Percentiles rank a stretch among this genome's conserved stretches.
phyloP scores from a whole-genome alignment of 1,284 basidiomycete genomes.

The Rhodotorula sp. region DNA sequence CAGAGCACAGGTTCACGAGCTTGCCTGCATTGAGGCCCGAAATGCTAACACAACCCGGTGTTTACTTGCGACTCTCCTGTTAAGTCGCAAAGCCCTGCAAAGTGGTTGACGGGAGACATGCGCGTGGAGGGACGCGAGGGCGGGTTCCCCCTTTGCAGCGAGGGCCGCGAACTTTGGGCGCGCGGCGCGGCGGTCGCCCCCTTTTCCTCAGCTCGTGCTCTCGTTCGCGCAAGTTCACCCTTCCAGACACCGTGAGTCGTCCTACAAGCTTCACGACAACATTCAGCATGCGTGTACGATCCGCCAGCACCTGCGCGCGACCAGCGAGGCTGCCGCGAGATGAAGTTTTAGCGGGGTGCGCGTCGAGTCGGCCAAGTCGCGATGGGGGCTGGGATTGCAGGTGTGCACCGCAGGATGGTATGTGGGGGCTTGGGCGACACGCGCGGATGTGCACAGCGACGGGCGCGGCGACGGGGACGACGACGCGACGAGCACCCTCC shows the following conservation, averaged over 20 bases:
- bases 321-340: background rate
- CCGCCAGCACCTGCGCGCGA: background rate
- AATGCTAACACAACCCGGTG: too few species aligned
- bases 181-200: background rate
- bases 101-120: too few species aligned
- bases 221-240: background rate
- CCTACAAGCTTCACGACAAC: background rate
- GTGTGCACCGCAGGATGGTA: background rate
- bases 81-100: too few species aligned
- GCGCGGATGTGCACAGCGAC: too few species aligned
- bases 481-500: background rate
- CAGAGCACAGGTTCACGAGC: too few species aligned
- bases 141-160: too few species aligned
- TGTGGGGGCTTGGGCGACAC: too few species aligned
- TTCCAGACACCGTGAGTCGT: conserved; percentile 7
- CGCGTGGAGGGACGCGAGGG: too few species aligned
- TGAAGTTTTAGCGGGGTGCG: background rate
- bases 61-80: too few species aligned
- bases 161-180: background rate
- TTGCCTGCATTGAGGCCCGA: too few species aligned
- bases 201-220: background rate
- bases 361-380: background rate
- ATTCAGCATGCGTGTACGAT: too few species aligned
- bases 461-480: too few species aligned
- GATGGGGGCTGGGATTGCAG: background rate